These are phyloP conservation scores for Malus hybrid DNA, from an alignment of 331 rosid species.

Conservation along the genomic window DNA sequence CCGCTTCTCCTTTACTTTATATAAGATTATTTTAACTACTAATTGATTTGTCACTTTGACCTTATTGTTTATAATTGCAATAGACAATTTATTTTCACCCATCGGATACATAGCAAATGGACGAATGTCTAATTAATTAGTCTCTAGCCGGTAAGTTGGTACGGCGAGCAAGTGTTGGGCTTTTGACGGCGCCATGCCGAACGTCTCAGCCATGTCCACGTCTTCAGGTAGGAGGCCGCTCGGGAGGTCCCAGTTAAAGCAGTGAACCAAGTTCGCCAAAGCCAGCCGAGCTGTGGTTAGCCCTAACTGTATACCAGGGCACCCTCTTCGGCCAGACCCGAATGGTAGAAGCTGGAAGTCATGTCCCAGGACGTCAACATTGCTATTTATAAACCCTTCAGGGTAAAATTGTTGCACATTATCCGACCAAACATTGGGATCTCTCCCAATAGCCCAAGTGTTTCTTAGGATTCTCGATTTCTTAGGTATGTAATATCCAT, in stretches of 20 bases:
- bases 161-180: background rate
- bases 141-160: background rate
- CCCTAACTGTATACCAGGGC: slow-evolving; percentile 31
- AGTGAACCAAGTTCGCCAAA: slow-evolving; percentile 39
- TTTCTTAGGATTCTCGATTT: slow-evolving; percentile 10
- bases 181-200: slow-evolving; percentile 18
- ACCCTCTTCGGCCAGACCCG: slow-evolving; percentile 38
- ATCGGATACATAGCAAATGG: background rate
- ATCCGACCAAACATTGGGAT: slow-evolving; percentile 27
- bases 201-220: slow-evolving; percentile 36
- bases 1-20: too few species aligned
- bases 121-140: background rate
- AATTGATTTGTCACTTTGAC: background rate
- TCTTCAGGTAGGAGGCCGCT: background rate
- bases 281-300: background rate
- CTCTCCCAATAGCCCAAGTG: slow-evolving; percentile 23
- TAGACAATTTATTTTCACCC: background rate
- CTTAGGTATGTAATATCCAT: slow-evolving; percentile 23
- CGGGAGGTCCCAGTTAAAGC: slow-evolving; percentile 47
- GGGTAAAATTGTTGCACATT: slow-evolving; percentile 31
- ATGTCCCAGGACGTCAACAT: slow-evolving; percentile 8
- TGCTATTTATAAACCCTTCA: slow-evolving; percentile 22
- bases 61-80: background rate
- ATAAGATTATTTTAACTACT: too few species aligned
- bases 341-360: slow-evolving; percentile 35